These are phyloP conservation scores for Boletus sp. DNA, from an alignment of 768 basidiomycete species.

Conservation along the genomic window DNA sequence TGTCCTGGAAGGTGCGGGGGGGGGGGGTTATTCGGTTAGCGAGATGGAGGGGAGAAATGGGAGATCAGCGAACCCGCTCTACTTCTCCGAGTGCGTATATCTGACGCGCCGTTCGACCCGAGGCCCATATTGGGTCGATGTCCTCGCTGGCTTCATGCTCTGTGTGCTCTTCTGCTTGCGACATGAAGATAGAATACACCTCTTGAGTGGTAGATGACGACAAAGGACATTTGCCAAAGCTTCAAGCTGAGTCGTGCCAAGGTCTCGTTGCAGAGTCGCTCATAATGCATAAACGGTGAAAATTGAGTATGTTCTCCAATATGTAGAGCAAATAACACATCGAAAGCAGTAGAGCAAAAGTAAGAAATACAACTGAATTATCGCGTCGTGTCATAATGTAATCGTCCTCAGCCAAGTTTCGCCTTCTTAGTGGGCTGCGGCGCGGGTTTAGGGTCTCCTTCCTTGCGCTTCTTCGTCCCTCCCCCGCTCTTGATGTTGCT, in stretches of 20 bases:
- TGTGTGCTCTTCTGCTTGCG: conserved; percentile 17
- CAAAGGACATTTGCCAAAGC: not conserved
- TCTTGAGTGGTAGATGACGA: not conserved
- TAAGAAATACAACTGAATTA: conserved; percentile 31
- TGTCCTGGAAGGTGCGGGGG: conserved; percentile 51
- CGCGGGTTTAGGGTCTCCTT: conserved; percentile 54
- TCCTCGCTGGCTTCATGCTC: conserved; percentile 31
- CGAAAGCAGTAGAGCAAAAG: conserved; percentile 28
- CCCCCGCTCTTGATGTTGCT: conserved; percentile 40
- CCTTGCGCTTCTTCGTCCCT: conserved; percentile 69
- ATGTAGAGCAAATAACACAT: conserved; percentile 27
- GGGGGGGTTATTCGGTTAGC: not conserved
- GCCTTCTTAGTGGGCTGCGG: conserved; percentile 67
- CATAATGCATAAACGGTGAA: not conserved
- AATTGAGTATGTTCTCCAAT: not conserved
- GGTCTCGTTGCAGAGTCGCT: too few species aligned
- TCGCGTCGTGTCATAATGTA: conserved; percentile 22
- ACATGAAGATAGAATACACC: conserved; percentile 10
- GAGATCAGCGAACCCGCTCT: conserved; percentile 54
- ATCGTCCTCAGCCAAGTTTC: conserved; percentile 48
- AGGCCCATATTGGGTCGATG: conserved; percentile 77
- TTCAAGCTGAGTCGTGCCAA: not conserved
- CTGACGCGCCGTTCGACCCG: conserved; percentile 76
- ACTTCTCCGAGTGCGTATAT: conserved; percentile 79
- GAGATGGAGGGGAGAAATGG: not conserved